Evolutionary conservation across 202 grass and related monocot species (phyloP).

Genomic region (Thinopyrum obtusiflorum): DNA sequence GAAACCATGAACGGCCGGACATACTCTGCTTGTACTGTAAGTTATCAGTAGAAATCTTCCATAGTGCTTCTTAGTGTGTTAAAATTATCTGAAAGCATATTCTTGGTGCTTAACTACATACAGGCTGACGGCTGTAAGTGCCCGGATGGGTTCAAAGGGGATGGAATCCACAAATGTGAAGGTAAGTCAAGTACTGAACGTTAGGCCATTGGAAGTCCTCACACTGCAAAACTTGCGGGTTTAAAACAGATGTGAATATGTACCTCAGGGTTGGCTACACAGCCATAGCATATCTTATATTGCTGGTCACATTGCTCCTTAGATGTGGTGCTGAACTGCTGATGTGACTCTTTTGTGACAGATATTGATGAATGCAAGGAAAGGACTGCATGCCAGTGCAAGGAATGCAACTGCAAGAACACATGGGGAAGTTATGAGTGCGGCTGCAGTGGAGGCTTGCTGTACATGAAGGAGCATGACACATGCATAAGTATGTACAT

Average conservation of each 20-base stretch:
- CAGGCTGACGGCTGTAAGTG: constrained; percentile 84
- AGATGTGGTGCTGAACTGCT: constrained; percentile 9
- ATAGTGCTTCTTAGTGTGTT: background rate
- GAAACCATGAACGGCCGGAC: constrained; percentile 53
- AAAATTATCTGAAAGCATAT: constrained; percentile 1
- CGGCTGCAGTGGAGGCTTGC: constrained; percentile 58
- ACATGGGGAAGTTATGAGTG: constrained; percentile 88
- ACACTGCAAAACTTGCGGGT: background rate
- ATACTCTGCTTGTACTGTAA: constrained; percentile 74
- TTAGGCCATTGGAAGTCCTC: background rate
- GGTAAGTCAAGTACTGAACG: constrained; percentile 41
- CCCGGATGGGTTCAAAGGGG: constrained; percentile 69
- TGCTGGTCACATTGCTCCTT: background rate
- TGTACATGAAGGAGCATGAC: constrained; percentile 88
- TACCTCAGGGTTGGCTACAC: background rate
- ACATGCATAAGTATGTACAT: constrained; percentile 77
- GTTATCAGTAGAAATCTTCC: constrained; percentile 15
- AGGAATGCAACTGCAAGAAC: constrained; percentile 82
- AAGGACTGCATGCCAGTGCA: constrained; percentile 71
- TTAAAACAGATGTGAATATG: background rate
- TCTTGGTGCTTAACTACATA: constrained; percentile 22
- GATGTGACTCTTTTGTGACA: constrained; percentile 33
- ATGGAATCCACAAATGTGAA: constrained; percentile 73
- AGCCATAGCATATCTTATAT: background rate
- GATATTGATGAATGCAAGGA: constrained; percentile 85